Evolutionary conservation across 2,329 filamentous ascomycete genomes (phyloP).

Genomic region (Cladophialophora exuberans): DNA sequence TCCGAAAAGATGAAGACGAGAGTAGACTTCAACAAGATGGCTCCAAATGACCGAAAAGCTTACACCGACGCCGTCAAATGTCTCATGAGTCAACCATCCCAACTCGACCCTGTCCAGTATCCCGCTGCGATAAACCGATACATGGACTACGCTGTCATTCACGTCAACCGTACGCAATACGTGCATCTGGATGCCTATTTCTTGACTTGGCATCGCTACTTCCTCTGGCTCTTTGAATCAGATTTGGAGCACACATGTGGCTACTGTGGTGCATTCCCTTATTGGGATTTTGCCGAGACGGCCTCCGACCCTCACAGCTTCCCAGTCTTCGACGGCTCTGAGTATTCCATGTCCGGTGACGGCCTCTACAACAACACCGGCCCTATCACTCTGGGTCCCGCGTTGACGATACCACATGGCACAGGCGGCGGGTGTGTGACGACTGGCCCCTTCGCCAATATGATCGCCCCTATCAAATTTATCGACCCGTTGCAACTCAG

Average conservation of each 20-base stretch:
- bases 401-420: slow-evolving; percentile 32
- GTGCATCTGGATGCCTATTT: slow-evolving; percentile 45
- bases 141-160: slow-evolving; percentile 48
- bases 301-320: slow-evolving; percentile 33
- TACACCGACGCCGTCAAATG: slow-evolving; percentile 47
- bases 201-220: slow-evolving; percentile 52
- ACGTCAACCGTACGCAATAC: slow-evolving; percentile 41
- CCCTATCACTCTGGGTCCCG: slow-evolving; percentile 25
- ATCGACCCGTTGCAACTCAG: slow-evolving; percentile 30
- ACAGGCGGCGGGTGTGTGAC: slow-evolving; percentile 35
- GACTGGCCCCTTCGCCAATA: slow-evolving; percentile 35
- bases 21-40: slow-evolving; percentile 31
- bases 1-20: slow-evolving; percentile 23
- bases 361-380: slow-evolving; percentile 30
- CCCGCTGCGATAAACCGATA: slow-evolving; percentile 40
- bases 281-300: slow-evolving; percentile 44
- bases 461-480: slow-evolving; percentile 27
- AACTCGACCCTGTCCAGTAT: slow-evolving; percentile 35
- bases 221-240: slow-evolving; percentile 47
- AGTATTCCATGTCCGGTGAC: slow-evolving; percentile 41
- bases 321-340: slow-evolving; percentile 43
- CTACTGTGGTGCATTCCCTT: slow-evolving; percentile 49
- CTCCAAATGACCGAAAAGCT: slow-evolving; percentile 32
- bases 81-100: slow-evolving; percentile 38
- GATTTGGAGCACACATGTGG: slow-evolving; percentile 50